Percentiles rank a stretch among this genome's conserved stretches.
Evolutionary conservation across 192 early-diverging fungal species (phyloP).

Genomic region (Dissophora ornata): DNA sequence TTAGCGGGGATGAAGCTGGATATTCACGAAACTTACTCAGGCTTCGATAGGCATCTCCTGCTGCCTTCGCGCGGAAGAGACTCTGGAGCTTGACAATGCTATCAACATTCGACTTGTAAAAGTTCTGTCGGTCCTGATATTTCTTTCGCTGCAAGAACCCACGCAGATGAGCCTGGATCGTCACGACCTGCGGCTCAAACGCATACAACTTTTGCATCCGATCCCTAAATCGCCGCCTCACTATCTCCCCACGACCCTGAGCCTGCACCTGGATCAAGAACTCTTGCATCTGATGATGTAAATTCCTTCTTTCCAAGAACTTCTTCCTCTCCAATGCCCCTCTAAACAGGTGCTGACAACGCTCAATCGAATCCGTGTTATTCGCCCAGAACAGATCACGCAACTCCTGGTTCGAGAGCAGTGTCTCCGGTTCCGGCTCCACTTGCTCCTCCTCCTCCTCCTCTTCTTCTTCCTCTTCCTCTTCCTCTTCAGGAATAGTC

Average conservation of each 20-base stretch:
- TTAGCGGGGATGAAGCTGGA: too few species aligned
- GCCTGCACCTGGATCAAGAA: constrained; percentile 63
- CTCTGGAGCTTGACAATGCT: constrained; percentile 86
- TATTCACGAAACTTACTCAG: constrained; percentile 69
- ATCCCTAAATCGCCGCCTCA: constrained; percentile 63
- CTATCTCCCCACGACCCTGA: constrained; percentile 65
- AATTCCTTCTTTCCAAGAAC: constrained; percentile 32
- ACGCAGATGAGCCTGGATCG: constrained; percentile 74
- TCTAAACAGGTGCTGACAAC: constrained; percentile 37
- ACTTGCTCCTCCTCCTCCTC: too few species aligned
- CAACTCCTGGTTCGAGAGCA: constrained; percentile 54
- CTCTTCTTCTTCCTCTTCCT: constrained; percentile 53
- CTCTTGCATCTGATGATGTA: constrained; percentile 39
- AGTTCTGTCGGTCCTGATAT: constrained; percentile 66
- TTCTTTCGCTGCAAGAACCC: constrained; percentile 72
- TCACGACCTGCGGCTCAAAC: constrained; percentile 64
- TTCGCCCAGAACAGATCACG: constrained; percentile 47
- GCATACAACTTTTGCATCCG: constrained; percentile 61
- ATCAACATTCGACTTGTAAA: constrained; percentile 72
- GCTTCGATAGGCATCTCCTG: constrained; percentile 74
- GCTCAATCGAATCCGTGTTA: constrained; percentile 29
- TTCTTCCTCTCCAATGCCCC: constrained; percentile 46
- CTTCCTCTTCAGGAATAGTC: constrained; percentile 51
- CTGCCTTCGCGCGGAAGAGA: constrained; percentile 71
- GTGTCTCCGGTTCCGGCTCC: constrained; percentile 51